phyloP scores from a whole-genome alignment of 2,329 filamentous ascomycete genomes.

The Elsinoe fawcettii region DNA sequence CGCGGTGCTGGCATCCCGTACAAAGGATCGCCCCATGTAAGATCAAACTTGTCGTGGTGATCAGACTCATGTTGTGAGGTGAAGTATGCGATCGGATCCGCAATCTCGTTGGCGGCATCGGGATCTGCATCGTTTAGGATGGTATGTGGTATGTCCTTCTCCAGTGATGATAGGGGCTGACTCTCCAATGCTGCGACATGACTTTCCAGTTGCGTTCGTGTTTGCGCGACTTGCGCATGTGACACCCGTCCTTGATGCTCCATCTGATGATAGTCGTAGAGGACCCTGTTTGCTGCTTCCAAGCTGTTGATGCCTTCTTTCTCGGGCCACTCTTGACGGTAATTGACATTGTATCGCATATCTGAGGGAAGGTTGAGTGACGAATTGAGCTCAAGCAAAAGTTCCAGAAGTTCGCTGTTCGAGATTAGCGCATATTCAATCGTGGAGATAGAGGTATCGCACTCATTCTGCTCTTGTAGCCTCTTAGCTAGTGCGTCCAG shows the following conservation, averaged over 20 bases:
- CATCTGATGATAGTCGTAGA: conserved; percentile 30
- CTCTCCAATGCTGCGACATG: conserved; percentile 26
- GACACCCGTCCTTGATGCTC: conserved; percentile 28
- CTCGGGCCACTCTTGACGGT: neutral
- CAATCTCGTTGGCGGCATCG: conserved; percentile 35
- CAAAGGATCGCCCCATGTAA: conserved; percentile 40
- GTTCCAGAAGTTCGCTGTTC: conserved; percentile 72
- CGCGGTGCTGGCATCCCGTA: conserved; percentile 26
- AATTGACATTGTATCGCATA: conserved; percentile 62
- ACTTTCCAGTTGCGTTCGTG: conserved; percentile 27
- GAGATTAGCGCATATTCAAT: conserved; percentile 6
- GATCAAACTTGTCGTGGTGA: conserved; percentile 61
- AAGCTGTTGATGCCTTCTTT: conserved; percentile 23
- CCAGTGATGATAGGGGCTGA: conserved; percentile 31
- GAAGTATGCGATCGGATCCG: conserved; percentile 55
- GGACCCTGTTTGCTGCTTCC: conserved; percentile 25
- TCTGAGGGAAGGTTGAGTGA: conserved; percentile 67
- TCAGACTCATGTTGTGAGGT: conserved; percentile 64
- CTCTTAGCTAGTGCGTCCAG: conserved; percentile 73
- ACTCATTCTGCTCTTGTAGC: conserved; percentile 90
- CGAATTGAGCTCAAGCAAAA: conserved; percentile 84
- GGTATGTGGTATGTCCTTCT: conserved; percentile 34
- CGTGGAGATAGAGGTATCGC: conserved; percentile 31
- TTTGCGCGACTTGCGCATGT: conserved; percentile 26
- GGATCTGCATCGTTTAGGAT: conserved; percentile 22